Base-by-base conservation (phyloP, 768 basidiomycete species). In the Trametes maxima region DNA sequence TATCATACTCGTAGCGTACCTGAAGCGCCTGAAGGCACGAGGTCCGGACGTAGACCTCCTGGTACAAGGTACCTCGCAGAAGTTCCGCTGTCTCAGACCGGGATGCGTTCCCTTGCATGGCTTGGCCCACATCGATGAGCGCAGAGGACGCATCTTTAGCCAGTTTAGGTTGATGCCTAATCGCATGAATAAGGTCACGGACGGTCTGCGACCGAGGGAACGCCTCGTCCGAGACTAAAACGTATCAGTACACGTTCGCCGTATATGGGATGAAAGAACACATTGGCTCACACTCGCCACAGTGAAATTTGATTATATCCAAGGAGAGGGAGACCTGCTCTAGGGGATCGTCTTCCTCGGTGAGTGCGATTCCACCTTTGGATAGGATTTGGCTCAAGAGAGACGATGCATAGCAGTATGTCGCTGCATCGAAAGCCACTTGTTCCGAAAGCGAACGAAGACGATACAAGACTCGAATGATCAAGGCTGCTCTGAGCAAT, bases 1-100 rank as follows among this genome's bases (percentile, higher is more conserved):
- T 13, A 16, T n/a, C 24, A 19, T 12, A 62, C 2, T 7, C 21
- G 53, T 62, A 33, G 50, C 52, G 24, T 48, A 94, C 95, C 82
- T 95, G 93, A 2, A 98, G 78, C 0, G 95, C 82, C 68, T 95
- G 94, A n/a, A 98, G 76, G 68, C 92, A 94, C 10, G 94, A 88
- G 68, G 89, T 90, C 16, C 96, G 83, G 1, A 91, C 92, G 68
- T 93, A 89, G 0, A 87, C 87, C 68, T 98, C 96, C 67, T 94
- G 92, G n/a, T 82, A 75, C 8, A 98, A 78, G 0, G 87, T 90
- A 2, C 94, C 93, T 11, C 72, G 75, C 22, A 98, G 76, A 43
- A 98, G 76, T 17, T 86, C 82, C 1, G 74, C 67, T 2, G 86
- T 79, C 70, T 99, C 96, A 17, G 78, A 81, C 13, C 70, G 66